These are phyloP conservation scores for Aspergillus homomorphus DNA, from an alignment of 495 filamentous ascomycete genomes.

Conservation along the genomic window DNA sequence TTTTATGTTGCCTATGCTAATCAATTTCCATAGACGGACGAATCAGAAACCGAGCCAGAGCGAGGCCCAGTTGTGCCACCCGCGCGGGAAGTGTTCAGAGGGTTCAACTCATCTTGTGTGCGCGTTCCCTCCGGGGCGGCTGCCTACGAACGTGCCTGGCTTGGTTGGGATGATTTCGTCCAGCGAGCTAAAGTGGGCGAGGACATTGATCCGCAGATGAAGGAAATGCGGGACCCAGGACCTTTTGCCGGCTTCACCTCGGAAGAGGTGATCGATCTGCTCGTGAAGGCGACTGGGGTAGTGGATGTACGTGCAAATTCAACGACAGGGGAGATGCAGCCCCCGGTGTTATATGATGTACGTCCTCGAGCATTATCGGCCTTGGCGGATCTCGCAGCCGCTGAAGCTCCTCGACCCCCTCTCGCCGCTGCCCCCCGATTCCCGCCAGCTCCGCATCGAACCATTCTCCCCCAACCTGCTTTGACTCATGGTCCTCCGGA, in stretches of 20 bases:
- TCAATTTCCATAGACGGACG: constrained; percentile 34
- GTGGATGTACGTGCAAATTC: constrained; percentile 16
- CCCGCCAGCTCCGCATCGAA: constrained; percentile 20
- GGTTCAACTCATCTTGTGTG: constrained; percentile 36
- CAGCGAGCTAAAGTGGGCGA: constrained; percentile 38
- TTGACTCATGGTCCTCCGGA: constrained; percentile 35
- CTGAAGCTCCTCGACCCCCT: constrained; percentile 22
- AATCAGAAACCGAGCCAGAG: constrained; percentile 35
- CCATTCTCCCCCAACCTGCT: constrained; percentile 30
- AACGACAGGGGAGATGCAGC: constrained; percentile 8
- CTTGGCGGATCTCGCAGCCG: constrained; percentile 36
- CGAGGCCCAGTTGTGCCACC: constrained; percentile 21
- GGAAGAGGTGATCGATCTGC: constrained; percentile 19
- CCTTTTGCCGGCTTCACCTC: constrained; percentile 17
- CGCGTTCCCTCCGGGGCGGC: constrained; percentile 35
- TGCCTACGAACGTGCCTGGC: constrained; percentile 31
- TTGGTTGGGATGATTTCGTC: constrained; percentile 43
- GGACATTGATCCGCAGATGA: constrained; percentile 41
- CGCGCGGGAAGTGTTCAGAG: constrained; percentile 31
- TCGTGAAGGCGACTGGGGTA: constrained; percentile 23
- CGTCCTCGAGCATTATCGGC: constrained; percentile 27
- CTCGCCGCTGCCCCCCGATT: constrained; percentile 23
- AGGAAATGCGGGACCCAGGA: constrained; percentile 28
- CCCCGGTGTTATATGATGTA: constrained; percentile 11
- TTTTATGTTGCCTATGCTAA: constrained; percentile 5